Evolutionary conservation across 2,329 filamentous ascomycete genomes (phyloP).

Genomic region (Chaetomium globosum): DNA sequence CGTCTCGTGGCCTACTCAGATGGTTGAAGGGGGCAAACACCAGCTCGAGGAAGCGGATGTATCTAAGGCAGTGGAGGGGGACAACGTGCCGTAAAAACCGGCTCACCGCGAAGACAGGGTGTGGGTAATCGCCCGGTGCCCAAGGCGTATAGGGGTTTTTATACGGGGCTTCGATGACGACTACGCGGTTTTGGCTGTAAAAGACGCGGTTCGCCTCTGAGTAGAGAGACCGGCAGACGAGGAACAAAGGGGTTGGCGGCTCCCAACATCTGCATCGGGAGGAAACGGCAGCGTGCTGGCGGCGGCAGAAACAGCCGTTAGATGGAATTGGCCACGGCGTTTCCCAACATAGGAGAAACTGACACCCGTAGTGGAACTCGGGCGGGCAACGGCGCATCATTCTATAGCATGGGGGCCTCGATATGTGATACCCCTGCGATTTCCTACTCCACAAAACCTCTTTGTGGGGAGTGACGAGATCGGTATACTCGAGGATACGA

Average conservation of each 20-base stretch:
- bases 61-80: background rate
- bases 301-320: conserved; percentile 27
- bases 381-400: background rate
- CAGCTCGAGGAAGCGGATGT: conserved; percentile 18
- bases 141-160: background rate
- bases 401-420: background rate
- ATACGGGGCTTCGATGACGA: conserved; percentile 10
- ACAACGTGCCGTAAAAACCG: conserved; percentile 11
- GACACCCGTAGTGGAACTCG: background rate
- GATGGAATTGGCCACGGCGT: background rate
- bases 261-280: conserved; percentile 30
- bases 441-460: conserved; percentile 31
- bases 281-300: conserved; percentile 24
- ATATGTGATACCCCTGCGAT: background rate
- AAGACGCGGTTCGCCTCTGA: conserved; percentile 23
- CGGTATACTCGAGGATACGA: conserved; percentile 34
- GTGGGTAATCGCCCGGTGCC: background rate
- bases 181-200: conserved; percentile 27
- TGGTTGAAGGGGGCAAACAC: conserved; percentile 5
- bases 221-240: conserved; percentile 23
- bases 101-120: conserved; percentile 11
- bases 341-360: background rate
- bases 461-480: conserved; percentile 33
- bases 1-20: background rate
- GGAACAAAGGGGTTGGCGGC: conserved; percentile 26